A percentile compares a stretch with the other conserved stretches of the same genome.
Conservation (phyloP, 192 early-diverging fungal species). For the Coemansia sp. region DNA sequence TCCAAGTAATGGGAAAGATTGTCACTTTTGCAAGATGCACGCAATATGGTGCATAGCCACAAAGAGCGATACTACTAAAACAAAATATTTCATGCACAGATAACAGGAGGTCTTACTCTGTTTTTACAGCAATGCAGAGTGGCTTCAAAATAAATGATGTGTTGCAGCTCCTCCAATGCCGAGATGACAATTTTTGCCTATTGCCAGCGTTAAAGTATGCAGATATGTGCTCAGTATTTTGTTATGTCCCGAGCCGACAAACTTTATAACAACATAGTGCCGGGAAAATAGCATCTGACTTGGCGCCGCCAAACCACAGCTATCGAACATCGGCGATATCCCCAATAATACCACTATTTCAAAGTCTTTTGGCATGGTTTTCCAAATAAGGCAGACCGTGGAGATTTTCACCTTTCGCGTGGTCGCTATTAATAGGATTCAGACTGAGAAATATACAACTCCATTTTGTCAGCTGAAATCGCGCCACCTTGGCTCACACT, state of each 20-base stretch:
- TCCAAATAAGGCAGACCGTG: background rate
- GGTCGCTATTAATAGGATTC: background rate
- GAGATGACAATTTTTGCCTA: background rate
- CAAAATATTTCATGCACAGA: background rate
- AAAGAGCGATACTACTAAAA: no score
- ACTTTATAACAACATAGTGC: background rate
- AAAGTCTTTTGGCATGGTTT: background rate
- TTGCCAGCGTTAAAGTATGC: background rate
- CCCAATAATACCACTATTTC: background rate
- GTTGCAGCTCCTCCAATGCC: background rate
- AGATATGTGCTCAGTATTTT: background rate
- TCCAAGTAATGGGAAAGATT: background rate
- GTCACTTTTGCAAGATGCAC: slow-evolving; percentile 4
- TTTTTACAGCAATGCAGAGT: background rate
- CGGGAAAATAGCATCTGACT: background rate
- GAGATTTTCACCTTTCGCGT: slow-evolving; percentile 7
- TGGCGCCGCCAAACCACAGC: background rate
- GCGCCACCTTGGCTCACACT: background rate
- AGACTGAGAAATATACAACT: background rate
- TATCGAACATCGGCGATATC: background rate
- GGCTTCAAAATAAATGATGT: background rate
- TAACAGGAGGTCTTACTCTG: background rate
- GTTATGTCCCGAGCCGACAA: background rate
- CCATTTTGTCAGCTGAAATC: background rate
- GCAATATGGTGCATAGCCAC: slow-evolving; percentile 3